Base-by-base conservation (phyloP, 169 alveolate species). In the Theileria annulata region DNA sequence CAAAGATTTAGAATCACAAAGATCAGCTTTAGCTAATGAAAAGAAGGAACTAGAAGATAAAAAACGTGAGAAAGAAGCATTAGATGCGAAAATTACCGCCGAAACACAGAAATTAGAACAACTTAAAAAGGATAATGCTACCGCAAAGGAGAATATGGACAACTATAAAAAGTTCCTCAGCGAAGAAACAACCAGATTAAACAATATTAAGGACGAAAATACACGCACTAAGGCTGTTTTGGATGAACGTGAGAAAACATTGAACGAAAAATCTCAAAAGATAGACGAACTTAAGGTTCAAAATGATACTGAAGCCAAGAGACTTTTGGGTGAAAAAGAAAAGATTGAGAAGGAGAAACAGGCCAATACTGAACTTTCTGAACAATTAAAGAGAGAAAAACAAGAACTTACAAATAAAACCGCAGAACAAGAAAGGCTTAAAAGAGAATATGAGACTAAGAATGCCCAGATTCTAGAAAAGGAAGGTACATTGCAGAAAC, bases 321-420 rank as follows among this genome's bases (percentile, higher is more conserved):
- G 51, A 8, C 51, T 42, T 3, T 8, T 3, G 51, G 56, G 10
- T 2, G 71, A 47, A 33, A 37, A 28, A 31, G 84, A 63, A 30
- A 15, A 67, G n/a, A 1, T 54, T 5, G 68, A 68, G 2, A 37
- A 35, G 47, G 75, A 59, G 6, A 62, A 37, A n/a, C 59, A 59
- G 27, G 27, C 2, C 1, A 58, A 19, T 15, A 42, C 59, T 25
- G 28, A 42, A 56, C 23, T 17, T 21, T 56, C 66, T 56, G 66
- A 19, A 21, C 28, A 13, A 13, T 13, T 56, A 25, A 25, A 64
- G 17, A 33, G 8, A 33, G 49, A 67, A 72, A 49, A 47, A 23
- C 48, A 58, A 5, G 75, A 70, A 42, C 72, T 70, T 37, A 72
- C 60, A 21, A 42, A 13, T 6, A 48, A 70, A 19, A 48, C 68